Percentiles rank a stretch among this genome's conserved stretches.
Conservation (phyloP, 805 yeast genomes). For the Candida suzukii region DNA sequence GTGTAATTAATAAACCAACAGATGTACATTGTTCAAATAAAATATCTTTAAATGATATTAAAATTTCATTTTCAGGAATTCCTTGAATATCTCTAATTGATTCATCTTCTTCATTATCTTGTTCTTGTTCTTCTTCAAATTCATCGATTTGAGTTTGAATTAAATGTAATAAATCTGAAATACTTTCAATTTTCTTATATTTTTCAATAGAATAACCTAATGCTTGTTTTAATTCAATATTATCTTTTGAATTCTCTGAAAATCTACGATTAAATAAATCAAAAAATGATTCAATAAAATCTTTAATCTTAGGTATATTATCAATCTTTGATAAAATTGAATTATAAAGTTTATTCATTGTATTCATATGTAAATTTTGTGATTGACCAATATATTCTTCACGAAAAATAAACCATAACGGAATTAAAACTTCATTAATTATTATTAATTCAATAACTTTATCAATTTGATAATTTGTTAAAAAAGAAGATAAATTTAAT, state of each 20-base stretch:
- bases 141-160: no score
- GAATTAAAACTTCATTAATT: conserved; percentile 9
- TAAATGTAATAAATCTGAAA: not conserved
- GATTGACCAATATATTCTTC: not conserved
- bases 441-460: conserved; percentile 10
- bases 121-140: not conserved
- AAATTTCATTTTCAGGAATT: conserved; percentile 26
- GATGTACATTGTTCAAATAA: conserved; percentile 52
- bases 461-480: conserved; percentile 3
- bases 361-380: not conserved
- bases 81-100: conserved; percentile 13
- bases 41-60: conserved; percentile 54
- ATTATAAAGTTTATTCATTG: not conserved
- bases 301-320: not conserved
- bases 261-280: conserved; percentile 1
- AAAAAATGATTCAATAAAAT: not conserved
- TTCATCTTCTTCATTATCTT: not conserved
- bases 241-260: no score
- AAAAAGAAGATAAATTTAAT: no score
- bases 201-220: not conserved
- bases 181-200: not conserved
- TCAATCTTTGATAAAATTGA: not conserved
- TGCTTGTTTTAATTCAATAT: no score
- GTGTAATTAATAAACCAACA: conserved; percentile 37
- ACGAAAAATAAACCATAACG: not conserved